These are phyloP conservation scores for Pleurotus cornucopiae DNA, from an alignment of 768 basidiomycete species.

Conservation along the genomic window DNA sequence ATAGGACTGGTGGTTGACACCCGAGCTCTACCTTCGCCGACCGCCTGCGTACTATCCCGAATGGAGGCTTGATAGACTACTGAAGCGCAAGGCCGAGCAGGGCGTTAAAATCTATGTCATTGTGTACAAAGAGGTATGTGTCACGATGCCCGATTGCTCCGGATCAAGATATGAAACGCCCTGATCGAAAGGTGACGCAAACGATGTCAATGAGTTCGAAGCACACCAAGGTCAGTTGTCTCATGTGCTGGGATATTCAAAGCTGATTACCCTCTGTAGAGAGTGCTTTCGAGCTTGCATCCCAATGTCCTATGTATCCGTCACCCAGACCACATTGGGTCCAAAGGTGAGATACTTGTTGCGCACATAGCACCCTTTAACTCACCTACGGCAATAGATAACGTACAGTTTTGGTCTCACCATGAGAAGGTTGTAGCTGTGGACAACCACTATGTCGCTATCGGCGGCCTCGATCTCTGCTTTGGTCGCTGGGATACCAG, in stretches of 20 bases:
- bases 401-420: constrained; percentile 86
- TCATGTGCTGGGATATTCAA: neutral
- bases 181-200: constrained; percentile 62
- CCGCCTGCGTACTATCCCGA: constrained; percentile 83
- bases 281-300: constrained; percentile 80
- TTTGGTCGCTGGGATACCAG: constrained; percentile 98
- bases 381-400: constrained; percentile 39
- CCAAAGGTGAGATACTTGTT: constrained; percentile 46
- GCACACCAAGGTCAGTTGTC: constrained; percentile 62
- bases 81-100: constrained; percentile 84
- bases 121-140: constrained; percentile 87
- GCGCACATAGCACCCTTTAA: neutral
- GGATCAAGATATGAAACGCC: neutral
- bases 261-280: constrained; percentile 18
- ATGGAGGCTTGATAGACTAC: constrained; percentile 83
- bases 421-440: constrained; percentile 91
- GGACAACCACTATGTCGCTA: constrained; percentile 80
- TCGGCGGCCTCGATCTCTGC: constrained; percentile 94
- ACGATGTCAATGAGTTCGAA: constrained; percentile 87
- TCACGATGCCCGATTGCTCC: neutral
- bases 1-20: constrained; percentile 92
- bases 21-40: constrained; percentile 91
- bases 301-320: constrained; percentile 86
- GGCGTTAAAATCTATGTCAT: constrained; percentile 91
- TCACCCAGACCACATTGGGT: constrained; percentile 87